A percentile compares a stretch with the other conserved stretches of the same genome.
Conservation (phyloP, 306 rosid species). For the Acacia confusa region DNA sequence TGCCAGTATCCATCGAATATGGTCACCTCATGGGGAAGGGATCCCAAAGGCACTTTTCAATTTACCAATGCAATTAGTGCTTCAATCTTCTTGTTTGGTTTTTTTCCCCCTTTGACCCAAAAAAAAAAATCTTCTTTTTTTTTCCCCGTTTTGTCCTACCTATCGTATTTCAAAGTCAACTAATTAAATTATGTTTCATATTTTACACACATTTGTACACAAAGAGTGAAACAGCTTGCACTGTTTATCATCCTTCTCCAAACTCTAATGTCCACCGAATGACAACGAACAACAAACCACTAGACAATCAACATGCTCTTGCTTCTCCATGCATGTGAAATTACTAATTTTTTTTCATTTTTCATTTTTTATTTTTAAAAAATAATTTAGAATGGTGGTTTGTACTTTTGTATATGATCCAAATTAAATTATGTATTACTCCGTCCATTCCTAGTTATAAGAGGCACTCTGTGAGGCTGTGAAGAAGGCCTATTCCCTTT, state of each 20-base stretch:
- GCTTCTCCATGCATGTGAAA: background rate
- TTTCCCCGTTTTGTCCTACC: background rate
- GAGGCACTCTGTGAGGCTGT: too few relatives aligned
- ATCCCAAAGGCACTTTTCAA: background rate
- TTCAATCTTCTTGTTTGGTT: too few relatives aligned
- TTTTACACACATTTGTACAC: background rate
- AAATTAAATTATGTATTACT: too few relatives aligned
- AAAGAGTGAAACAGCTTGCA: background rate
- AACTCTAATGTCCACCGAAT: background rate
- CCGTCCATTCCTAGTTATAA: too few relatives aligned
- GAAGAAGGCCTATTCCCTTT: too few relatives aligned
- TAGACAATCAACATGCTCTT: constrained; percentile 1
- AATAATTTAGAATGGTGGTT: background rate
- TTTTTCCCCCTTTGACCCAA: too few relatives aligned
- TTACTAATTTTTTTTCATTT: background rate
- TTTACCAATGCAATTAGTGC: background rate
- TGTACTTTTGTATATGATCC: too few relatives aligned
- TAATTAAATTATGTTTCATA: background rate
- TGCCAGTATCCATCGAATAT: too few relatives aligned
- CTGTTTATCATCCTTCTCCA: background rate
- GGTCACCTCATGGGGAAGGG: background rate
- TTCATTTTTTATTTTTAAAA: background rate
- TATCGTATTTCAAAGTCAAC: background rate
- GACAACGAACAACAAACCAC: background rate
- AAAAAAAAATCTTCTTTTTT: too few relatives aligned